A percentile compares a stretch with the other conserved stretches of the same genome.
phyloP scores from a whole-genome alignment of 2,329 filamentous ascomycete species.

The Samsoniella hepiali region DNA sequence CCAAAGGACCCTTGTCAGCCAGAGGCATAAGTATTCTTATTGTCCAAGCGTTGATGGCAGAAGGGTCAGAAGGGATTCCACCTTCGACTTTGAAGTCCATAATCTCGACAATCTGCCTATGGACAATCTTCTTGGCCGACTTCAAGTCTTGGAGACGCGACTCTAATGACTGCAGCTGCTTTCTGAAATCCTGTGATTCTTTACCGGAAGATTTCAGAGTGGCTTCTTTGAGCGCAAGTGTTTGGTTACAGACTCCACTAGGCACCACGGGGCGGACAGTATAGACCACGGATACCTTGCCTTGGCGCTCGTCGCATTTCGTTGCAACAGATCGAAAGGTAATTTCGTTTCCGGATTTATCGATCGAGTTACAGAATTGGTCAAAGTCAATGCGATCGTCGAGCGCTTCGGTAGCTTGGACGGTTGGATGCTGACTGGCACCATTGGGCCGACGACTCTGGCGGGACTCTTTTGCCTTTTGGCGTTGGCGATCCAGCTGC shows the following conservation, averaged over 20 bases:
- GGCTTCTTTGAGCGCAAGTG: conserved; percentile 72
- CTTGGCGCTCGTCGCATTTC: conserved; percentile 62
- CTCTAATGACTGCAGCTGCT: conserved; percentile 73
- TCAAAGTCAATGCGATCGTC: conserved; percentile 58
- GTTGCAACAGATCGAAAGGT: conserved; percentile 69
- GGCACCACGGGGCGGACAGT: conserved; percentile 67
- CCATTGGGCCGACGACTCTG: conserved; percentile 53
- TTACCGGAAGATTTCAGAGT: conserved; percentile 55
- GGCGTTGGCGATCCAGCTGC: conserved; percentile 65
- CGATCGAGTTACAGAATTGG: conserved; percentile 60
- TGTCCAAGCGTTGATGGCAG: conserved; percentile 54
- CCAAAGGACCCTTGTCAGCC: conserved; percentile 77
- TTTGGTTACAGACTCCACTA: conserved; percentile 53
- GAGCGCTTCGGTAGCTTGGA: conserved; percentile 28
- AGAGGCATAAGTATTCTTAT: conserved; percentile 73
- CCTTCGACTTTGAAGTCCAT: conserved; percentile 78
- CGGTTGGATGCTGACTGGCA: conserved; percentile 25
- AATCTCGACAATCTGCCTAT: conserved; percentile 74
- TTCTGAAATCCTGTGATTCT: conserved; percentile 65
- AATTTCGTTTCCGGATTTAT: conserved; percentile 60
- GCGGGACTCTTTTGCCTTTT: conserved; percentile 61
- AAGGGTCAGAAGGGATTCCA: conserved; percentile 39
- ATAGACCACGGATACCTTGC: conserved; percentile 65
- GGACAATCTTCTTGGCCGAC: conserved; percentile 67
- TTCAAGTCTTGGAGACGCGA: conserved; percentile 72